Evolutionary conservation across 345 rosid genomes (phyloP).

Genomic region (Hirschfeldia incana): DNA sequence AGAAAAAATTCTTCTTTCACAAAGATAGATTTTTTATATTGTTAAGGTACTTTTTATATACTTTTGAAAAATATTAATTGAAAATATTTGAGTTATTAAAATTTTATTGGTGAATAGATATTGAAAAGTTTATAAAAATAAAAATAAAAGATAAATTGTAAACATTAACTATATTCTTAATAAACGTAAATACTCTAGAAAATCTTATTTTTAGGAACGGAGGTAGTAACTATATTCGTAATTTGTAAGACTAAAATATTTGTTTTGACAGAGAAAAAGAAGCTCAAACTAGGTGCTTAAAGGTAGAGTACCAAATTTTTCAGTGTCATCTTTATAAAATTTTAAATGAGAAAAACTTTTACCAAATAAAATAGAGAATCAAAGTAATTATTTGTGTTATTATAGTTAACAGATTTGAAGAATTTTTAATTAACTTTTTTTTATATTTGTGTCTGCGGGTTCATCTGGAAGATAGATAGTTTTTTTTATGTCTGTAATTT

Average conservation of each 20-base stretch:
- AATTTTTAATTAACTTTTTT: background rate
- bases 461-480: background rate
- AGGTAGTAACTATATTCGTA: background rate
- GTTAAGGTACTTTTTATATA: too few relatives aligned
- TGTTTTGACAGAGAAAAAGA: background rate
- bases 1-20: too few relatives aligned
- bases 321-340: background rate
- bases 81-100: too few relatives aligned
- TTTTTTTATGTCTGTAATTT: background rate
- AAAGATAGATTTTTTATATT: too few relatives aligned
- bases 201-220: too few relatives aligned
- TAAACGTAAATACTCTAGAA: too few relatives aligned
- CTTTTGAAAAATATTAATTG: too few relatives aligned
- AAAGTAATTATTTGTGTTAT: background rate
- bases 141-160: too few relatives aligned
- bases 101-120: too few relatives aligned
- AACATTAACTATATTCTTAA: too few relatives aligned
- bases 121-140: too few relatives aligned
- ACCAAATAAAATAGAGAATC: background rate
- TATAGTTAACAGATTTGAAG: background rate
- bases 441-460: background rate
- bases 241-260: background rate
- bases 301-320: background rate
- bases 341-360: background rate
- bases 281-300: background rate